phyloP scores from a whole-genome alignment of 306 rosid genomes.

The Cucurbita maxima region DNA sequence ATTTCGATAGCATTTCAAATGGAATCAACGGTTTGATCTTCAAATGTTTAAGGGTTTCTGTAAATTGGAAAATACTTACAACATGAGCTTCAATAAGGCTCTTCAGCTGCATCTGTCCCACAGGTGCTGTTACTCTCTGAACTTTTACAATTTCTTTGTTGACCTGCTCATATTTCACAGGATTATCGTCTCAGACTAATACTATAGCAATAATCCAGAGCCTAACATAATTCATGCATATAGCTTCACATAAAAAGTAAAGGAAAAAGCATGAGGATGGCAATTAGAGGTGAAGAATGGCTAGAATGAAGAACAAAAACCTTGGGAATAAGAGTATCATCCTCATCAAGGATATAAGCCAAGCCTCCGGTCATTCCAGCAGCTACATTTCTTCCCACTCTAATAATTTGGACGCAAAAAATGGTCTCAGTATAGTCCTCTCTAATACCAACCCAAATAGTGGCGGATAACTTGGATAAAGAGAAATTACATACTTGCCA shows the following conservation, averaged over 20 bases:
- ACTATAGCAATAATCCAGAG: neutral
- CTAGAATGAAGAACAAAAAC: slow-evolving; percentile 25
- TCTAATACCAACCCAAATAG: neutral
- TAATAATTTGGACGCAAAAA: slow-evolving; percentile 24
- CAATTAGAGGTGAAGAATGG: neutral
- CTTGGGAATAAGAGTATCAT: slow-evolving; percentile 72
- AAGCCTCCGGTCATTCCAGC: slow-evolving; percentile 99
- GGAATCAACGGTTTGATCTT: neutral
- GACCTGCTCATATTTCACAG: slow-evolving; percentile 35
- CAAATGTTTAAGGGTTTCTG: neutral
- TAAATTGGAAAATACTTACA: slow-evolving; percentile 38
- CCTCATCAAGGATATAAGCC: slow-evolving; percentile 92
- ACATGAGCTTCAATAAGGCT: slow-evolving; percentile 90
- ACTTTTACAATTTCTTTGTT: slow-evolving; percentile 88
- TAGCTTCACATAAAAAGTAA: neutral
- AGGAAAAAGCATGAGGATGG: neutral
- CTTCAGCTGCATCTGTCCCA: slow-evolving; percentile 90
- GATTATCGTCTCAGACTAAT: neutral
- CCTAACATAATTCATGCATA: neutral
- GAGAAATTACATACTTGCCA: slow-evolving; percentile 72
- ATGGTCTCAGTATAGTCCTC: slow-evolving; percentile 3
- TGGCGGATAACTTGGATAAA: neutral
- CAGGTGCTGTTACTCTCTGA: slow-evolving; percentile 80
- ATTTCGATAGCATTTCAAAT: neutral
- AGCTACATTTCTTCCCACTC: slow-evolving; percentile 99